A percentile compares a stretch with the other conserved stretches of the same genome.
Evolutionary conservation across 176 grass and related monocot genomes (phyloP).

Genomic region (Carex pumila): DNA sequence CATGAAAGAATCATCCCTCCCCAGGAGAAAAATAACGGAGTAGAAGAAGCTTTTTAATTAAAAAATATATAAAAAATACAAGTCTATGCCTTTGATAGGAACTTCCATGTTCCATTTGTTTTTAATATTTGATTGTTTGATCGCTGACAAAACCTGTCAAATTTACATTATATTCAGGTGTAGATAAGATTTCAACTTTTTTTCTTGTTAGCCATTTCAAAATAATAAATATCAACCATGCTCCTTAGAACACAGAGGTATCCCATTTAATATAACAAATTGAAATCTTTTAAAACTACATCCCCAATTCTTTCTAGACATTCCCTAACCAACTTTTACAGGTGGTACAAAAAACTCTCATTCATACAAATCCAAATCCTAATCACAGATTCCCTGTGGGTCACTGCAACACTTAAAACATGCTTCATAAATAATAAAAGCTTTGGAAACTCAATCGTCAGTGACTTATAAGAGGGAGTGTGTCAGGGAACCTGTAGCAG

Average conservation of each 20-base stretch:
- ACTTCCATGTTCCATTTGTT: background rate
- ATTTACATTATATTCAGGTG: background rate
- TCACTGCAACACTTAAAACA: background rate
- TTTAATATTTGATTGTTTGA: background rate
- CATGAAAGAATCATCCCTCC: background rate
- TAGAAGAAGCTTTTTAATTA: background rate
- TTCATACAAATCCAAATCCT: background rate
- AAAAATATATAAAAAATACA: background rate
- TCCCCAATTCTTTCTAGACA: background rate
- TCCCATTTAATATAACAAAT: background rate
- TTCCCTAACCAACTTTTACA: background rate
- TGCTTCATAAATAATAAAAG: background rate
- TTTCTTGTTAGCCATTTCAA: background rate
- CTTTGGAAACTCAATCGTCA: no score
- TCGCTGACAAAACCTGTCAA: background rate
- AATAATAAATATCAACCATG: background rate
- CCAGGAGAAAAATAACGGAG: background rate
- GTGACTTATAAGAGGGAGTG: background rate
- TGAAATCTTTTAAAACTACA: background rate
- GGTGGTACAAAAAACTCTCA: background rate
- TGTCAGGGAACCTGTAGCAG: background rate
- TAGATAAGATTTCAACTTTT: background rate
- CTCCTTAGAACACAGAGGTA: background rate
- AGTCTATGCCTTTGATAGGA: constrained; percentile 5
- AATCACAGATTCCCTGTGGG: background rate